Evolutionary conservation across 257 asterid genomes (phyloP), one percentile per base, ranked within the genome.

Genomic region (Gentiana macrophylla): DNA sequence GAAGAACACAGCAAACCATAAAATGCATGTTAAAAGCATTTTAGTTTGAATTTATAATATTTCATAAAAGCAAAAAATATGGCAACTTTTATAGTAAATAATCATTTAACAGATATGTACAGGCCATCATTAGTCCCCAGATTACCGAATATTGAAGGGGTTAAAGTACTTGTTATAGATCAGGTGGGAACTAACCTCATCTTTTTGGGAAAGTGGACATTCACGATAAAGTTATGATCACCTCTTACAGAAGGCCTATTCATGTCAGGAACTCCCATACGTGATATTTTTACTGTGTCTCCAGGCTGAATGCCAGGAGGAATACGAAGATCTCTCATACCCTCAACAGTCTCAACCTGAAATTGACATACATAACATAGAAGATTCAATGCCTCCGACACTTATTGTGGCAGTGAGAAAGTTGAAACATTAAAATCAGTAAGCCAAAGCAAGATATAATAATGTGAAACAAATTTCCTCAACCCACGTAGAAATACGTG

Each of bases 241-340:
- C 95, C 97, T 72, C 98, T 80, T 50, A 55, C 66, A 51, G 81
- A 81, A 63, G 94, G 94, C 57, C 67, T 84, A 58, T 82, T 83
- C 54, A 88, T 72, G 52, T 83, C 77, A 49, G 98, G 98, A 58
- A 87, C 98, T 62, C 98, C 98, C 93, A 87, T 70, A 60, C 33
- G 32, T 41, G 76, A 68, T 80, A 92, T 60, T 79, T 73, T 80
- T 49, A 92, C 59, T 45, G 74, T 83, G 55, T 81, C 89, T 60
- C 97, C 97, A 62, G 98, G 91, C 61, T 88, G 95, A 72, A 79
- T 77, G 63, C 98, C 98, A 55, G 94, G 79, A 44, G 95, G 97
- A 67, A 92, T 72, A 61, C 68, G 72, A 67, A 92, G 94, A 73
- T 92, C 83, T 81, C 74, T 88, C 70, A 62, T 50, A 52, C 98